phyloP scores from a whole-genome alignment of 2,329 filamentous ascomycete species.

The Penicillium oxalicum region DNA sequence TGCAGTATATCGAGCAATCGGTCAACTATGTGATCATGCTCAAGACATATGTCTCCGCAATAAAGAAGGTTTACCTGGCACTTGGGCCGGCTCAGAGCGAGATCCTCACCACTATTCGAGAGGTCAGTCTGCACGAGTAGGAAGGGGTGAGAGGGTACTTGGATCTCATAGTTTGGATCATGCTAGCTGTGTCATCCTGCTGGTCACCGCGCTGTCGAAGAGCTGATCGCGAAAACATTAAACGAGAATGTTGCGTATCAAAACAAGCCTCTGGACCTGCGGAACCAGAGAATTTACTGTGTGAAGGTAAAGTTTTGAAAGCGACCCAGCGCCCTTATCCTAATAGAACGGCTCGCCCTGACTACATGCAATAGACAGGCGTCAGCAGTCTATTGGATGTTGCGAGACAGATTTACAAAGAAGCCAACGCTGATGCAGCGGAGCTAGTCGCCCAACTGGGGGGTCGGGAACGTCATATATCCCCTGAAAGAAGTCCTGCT shows the following conservation, averaged over 20 bases:
- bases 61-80: conserved; percentile 62
- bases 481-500: conserved; percentile 8
- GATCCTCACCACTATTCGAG: conserved; percentile 62
- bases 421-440: conserved; percentile 72
- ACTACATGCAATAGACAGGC: conserved; percentile 51
- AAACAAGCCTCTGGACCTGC: conserved; percentile 71
- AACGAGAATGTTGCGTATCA: conserved; percentile 77
- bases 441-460: conserved; percentile 63
- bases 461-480: conserved; percentile 38
- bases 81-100: conserved; percentile 58
- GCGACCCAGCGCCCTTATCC: too few species aligned
- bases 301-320: conserved; percentile 58
- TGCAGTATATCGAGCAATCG: conserved; percentile 68
- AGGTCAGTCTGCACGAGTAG: conserved; percentile 41
- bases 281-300: conserved; percentile 86
- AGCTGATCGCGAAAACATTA: conserved; percentile 63
- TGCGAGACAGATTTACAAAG: conserved; percentile 81
- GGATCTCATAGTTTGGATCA: too few species aligned
- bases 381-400: conserved; percentile 84
- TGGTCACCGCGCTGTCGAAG: conserved; percentile 55
- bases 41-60: conserved; percentile 69
- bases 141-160: too few species aligned
- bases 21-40: conserved; percentile 83
- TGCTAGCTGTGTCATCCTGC: conserved; percentile 57
- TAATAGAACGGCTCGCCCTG: neutral